phyloP scores from a whole-genome alignment of 179 eudicot genomes.

The Carnegiea gigantea region DNA sequence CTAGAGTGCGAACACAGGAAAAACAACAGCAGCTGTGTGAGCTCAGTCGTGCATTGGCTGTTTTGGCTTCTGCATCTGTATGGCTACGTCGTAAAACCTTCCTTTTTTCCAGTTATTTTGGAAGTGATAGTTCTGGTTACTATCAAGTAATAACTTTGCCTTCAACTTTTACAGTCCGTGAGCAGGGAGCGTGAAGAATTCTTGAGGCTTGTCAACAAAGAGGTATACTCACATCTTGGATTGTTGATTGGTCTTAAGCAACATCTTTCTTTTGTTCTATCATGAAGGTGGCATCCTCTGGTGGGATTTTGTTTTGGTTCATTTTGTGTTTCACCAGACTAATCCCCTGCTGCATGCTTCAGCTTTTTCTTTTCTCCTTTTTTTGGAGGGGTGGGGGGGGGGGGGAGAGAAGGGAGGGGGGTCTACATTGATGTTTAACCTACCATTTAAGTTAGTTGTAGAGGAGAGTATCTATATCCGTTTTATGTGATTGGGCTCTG shows the following conservation, averaged over 20 bases:
- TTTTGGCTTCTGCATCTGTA: conserved; percentile 95
- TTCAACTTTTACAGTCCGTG: conserved; percentile 64
- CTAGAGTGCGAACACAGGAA: conserved; percentile 56
- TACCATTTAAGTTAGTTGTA: neutral
- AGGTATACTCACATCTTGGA: conserved; percentile 46
- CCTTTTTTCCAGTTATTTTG: neutral
- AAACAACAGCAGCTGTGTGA: conserved; percentile 74
- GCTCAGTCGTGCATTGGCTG: conserved; percentile 90
- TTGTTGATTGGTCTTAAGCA: neutral
- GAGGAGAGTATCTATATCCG: neutral
- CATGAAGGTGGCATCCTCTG: neutral
- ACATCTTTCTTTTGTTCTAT: neutral
- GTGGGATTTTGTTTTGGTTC: neutral
- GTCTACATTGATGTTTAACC: neutral
- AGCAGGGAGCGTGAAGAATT: conserved; percentile 93
- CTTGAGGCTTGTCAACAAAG: conserved; percentile 83
- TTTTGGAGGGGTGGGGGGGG: no score
- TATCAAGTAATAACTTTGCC: neutral
- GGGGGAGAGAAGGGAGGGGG: neutral
- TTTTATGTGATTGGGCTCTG: neutral
- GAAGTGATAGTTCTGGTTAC: neutral
- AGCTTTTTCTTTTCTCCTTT: neutral
- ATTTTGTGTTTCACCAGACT: neutral
- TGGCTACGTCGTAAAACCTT: conserved; percentile 19
- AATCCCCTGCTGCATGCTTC: neutral